These are phyloP conservation scores for Backusella liffmaniae DNA, from an alignment of 192 early-diverging fungal genomes.

Conservation along the genomic window DNA sequence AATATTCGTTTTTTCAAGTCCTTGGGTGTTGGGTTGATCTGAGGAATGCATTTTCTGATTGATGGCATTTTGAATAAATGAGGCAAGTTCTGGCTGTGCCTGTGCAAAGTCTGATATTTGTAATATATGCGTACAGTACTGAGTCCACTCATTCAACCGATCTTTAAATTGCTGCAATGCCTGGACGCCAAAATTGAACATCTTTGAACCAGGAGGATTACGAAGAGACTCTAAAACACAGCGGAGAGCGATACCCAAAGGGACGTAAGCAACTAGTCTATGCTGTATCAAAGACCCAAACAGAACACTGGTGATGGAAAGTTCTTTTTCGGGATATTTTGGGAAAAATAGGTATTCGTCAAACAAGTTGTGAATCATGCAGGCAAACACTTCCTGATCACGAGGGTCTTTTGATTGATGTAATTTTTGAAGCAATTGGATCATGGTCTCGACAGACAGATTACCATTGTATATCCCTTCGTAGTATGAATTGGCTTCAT, in stretches of 20 bases:
- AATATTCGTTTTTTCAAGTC: neutral
- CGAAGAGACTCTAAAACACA: constrained; percentile 86
- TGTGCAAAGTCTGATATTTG: constrained; percentile 83
- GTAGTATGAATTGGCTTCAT: constrained; percentile 70
- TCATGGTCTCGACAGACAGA: constrained; percentile 76
- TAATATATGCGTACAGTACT: constrained; percentile 80
- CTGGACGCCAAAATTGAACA: constrained; percentile 89
- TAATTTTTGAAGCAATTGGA: constrained; percentile 77
- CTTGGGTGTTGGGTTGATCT: constrained; percentile 23
- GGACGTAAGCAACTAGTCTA: constrained; percentile 75
- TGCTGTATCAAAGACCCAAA: constrained; percentile 91
- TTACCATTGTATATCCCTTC: constrained; percentile 76
- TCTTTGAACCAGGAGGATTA: constrained; percentile 67
- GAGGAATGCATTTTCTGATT: neutral
- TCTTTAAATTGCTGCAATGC: constrained; percentile 80
- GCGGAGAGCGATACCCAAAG: constrained; percentile 80
- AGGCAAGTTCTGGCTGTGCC: constrained; percentile 67
- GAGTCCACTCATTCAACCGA: constrained; percentile 86
- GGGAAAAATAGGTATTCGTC: constrained; percentile 95
- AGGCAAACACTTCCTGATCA: constrained; percentile 82
- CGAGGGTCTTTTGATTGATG: constrained; percentile 69
- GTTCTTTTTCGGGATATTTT: constrained; percentile 91
- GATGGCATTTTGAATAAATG: constrained; percentile 47
- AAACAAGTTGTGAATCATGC: constrained; percentile 90
- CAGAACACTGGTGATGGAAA: constrained; percentile 82